A percentile compares a stretch with the other conserved stretches of the same genome.
Evolutionary conservation across 768 basidiomycete species (phyloP).

Genomic region (Aureoboletus auriporus): DNA sequence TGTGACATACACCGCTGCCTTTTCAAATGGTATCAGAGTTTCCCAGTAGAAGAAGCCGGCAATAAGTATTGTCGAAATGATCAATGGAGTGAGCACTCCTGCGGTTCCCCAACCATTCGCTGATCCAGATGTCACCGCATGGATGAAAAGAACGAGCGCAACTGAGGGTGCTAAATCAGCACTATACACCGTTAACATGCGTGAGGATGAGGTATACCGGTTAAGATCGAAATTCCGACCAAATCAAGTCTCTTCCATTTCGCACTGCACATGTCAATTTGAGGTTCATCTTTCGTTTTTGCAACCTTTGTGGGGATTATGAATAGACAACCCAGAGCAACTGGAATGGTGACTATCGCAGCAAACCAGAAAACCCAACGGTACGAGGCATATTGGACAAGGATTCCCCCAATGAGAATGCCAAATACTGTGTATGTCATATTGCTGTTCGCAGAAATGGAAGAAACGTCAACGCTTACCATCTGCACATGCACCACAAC

Average conservation of each 20-base stretch:
- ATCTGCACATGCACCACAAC: conserved; percentile 44
- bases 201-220: conserved; percentile 21
- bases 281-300: background rate
- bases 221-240: conserved; percentile 36
- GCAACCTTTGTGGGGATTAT: conserved; percentile 30
- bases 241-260: conserved; percentile 35
- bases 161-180: conserved; percentile 17
- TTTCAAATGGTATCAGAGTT: conserved; percentile 33
- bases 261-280: background rate
- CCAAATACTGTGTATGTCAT: conserved; percentile 32
- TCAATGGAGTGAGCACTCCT: conserved; percentile 41
- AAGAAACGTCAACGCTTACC: conserved; percentile 18
- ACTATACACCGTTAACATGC: background rate
- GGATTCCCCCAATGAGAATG: conserved; percentile 41
- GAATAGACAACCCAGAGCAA: conserved; percentile 30
- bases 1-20: conserved; percentile 40
- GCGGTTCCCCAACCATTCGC: conserved; percentile 46
- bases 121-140: conserved; percentile 44
- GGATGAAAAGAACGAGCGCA: conserved; percentile 38
- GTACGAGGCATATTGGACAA: conserved; percentile 39
- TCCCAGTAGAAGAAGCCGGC: conserved; percentile 52
- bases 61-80: conserved; percentile 40
- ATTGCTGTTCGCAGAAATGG: background rate
- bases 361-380: conserved; percentile 51
- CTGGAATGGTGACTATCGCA: conserved; percentile 35